Evolutionary conservation across 192 early-diverging fungal genomes (phyloP).

Genomic region (Coemansia sp.): DNA sequence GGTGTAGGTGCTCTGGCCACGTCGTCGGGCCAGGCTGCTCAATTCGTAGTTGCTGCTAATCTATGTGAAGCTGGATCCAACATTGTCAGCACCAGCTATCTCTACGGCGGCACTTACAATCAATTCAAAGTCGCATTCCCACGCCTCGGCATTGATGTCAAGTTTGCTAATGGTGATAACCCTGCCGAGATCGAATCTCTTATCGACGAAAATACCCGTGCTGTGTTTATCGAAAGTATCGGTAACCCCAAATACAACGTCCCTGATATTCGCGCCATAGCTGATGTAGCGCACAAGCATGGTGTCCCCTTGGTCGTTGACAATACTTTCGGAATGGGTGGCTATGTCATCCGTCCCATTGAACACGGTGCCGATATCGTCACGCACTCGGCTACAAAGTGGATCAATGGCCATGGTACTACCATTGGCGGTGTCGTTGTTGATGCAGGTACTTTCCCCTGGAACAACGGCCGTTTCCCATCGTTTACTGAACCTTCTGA

Average conservation of each 20-base stretch:
- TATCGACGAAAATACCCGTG: conserved; percentile 91
- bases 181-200: conserved; percentile 68
- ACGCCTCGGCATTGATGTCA: conserved; percentile 77
- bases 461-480: conserved; percentile 88
- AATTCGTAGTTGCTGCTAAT: conserved; percentile 77
- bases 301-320: conserved; percentile 92
- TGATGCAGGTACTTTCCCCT: conserved; percentile 83
- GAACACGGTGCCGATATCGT: conserved; percentile 96
- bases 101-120: conserved; percentile 78
- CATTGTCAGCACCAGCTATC: conserved; percentile 73
- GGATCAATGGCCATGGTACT: conserved; percentile 89
- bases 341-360: conserved; percentile 78
- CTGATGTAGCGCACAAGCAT: conserved; percentile 72
- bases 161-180: conserved; percentile 71
- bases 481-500: conserved; percentile 73
- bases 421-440: conserved; percentile 89
- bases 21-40: conserved; percentile 80
- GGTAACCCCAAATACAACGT: conserved; percentile 90
- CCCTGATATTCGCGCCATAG: conserved; percentile 80
- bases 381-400: conserved; percentile 91
- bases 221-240: conserved; percentile 86
- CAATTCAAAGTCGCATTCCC: conserved; percentile 85
- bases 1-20: conserved; percentile 74
- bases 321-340: conserved; percentile 95
- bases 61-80: conserved; percentile 81